phyloP scores from a whole-genome alignment of 106 monocot genomes.

The Acorus calamus region DNA sequence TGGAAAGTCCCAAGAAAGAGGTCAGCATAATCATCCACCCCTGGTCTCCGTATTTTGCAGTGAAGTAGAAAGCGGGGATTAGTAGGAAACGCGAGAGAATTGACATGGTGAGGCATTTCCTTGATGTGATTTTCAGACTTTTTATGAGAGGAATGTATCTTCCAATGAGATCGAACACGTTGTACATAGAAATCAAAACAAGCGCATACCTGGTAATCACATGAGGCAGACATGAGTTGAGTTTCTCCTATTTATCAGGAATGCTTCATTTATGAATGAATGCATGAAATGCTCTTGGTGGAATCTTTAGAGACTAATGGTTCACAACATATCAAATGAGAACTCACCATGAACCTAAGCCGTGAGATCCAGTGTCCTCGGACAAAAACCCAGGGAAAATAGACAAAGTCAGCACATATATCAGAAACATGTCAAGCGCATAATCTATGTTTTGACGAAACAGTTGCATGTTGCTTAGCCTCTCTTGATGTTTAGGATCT shows the following conservation, averaged over 20 bases:
- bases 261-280: too few relatives aligned
- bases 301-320: too few relatives aligned
- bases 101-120: conserved; percentile 35
- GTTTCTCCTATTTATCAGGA: too few relatives aligned
- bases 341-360: conserved; percentile 69
- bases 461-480: conserved; percentile 45
- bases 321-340: background rate
- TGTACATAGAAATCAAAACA: conserved; percentile 76
- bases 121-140: conserved; percentile 35
- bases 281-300: too few relatives aligned
- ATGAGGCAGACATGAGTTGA: background rate
- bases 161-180: conserved; percentile 71
- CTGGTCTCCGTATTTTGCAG: conserved; percentile 7
- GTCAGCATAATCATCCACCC: background rate
- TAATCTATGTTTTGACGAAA: conserved; percentile 60
- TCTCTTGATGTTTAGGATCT: conserved; percentile 34
- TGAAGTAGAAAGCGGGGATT: conserved; percentile 87
- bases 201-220: conserved; percentile 56
- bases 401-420: conserved; percentile 67
- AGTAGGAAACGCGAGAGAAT: conserved; percentile 50
- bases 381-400: conserved; percentile 90
- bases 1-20: too few relatives aligned
- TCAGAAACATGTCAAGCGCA: conserved; percentile 44
- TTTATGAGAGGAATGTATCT: conserved; percentile 52
- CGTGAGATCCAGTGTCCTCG: conserved; percentile 76